These are phyloP conservation scores for Neurospora sp. DNA, from an alignment of 495 filamentous ascomycete species.

Conservation along the genomic window DNA sequence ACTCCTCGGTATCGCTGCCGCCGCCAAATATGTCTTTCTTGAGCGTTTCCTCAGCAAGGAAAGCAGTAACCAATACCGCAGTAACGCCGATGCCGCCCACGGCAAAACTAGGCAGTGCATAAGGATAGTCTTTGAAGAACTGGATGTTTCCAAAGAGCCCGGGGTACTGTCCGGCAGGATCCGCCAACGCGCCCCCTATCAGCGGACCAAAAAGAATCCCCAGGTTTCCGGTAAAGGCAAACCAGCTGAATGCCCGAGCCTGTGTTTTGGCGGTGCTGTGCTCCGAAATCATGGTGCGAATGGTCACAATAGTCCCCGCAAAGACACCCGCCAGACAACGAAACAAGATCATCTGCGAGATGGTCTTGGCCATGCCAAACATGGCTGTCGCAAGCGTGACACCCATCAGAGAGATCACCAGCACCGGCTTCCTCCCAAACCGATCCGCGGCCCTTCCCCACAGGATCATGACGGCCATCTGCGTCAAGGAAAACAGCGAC, in stretches of 20 bases:
- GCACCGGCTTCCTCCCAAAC: slow-evolving; percentile 56
- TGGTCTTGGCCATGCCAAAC: slow-evolving; percentile 50
- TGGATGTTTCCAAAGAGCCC: slow-evolving; percentile 38
- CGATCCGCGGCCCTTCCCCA: slow-evolving; percentile 61
- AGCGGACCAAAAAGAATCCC: slow-evolving; percentile 61
- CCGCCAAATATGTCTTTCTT: slow-evolving; percentile 4
- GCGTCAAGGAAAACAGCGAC: slow-evolving; percentile 58
- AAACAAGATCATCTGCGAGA: slow-evolving; percentile 59
- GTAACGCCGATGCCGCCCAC: slow-evolving; percentile 39
- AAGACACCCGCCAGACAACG: slow-evolving; percentile 58
- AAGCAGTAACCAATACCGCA: slow-evolving; percentile 35
- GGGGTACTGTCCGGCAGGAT: slow-evolving; percentile 49
- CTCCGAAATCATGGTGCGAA: slow-evolving; percentile 63
- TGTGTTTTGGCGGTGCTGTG: slow-evolving; percentile 56
- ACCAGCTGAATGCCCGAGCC: slow-evolving; percentile 61
- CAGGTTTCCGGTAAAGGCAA: slow-evolving; percentile 57
- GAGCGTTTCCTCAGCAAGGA: slow-evolving; percentile 49
- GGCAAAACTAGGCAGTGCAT: slow-evolving; percentile 50
- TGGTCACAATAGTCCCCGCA: slow-evolving; percentile 57
- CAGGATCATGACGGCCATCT: slow-evolving; percentile 43
- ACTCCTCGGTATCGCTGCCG: slow-evolving; percentile 12
- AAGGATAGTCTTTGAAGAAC: slow-evolving; percentile 55
- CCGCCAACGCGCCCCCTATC: slow-evolving; percentile 52
- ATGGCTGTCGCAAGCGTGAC: slow-evolving; percentile 45
- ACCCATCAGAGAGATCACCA: slow-evolving; percentile 51